Evolutionary conservation across 495 filamentous ascomycete genomes (phyloP).

Genomic region (Tuber microsphaerosporum): DNA sequence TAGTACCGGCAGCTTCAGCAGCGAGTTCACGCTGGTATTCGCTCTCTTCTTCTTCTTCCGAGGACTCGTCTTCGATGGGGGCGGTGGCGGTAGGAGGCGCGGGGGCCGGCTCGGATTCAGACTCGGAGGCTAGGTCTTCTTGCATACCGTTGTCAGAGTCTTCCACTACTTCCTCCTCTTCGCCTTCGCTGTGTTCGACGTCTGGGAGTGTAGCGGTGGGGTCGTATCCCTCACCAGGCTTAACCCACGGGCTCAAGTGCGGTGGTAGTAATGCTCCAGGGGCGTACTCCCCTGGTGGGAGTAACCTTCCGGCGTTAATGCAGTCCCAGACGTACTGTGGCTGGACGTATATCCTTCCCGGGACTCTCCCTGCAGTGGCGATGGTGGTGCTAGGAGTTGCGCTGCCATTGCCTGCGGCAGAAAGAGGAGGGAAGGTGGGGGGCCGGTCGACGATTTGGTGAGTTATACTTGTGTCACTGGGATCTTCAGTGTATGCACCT

Average conservation of each 20-base stretch:
- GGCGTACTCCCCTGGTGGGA: constrained; percentile 79
- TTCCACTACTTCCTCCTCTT: constrained; percentile 44
- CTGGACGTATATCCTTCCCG: constrained; percentile 84
- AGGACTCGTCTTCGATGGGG: constrained; percentile 40
- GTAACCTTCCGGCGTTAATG: constrained; percentile 78
- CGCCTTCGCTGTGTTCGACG: constrained; percentile 75
- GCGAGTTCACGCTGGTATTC: constrained; percentile 78
- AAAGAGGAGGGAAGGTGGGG: constrained; percentile 57
- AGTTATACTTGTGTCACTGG: constrained; percentile 78
- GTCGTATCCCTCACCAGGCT: constrained; percentile 75
- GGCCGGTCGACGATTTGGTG: constrained; percentile 93
- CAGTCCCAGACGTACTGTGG: constrained; percentile 99
- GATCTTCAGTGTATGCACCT: constrained; percentile 82
- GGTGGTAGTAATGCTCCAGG: constrained; percentile 84
- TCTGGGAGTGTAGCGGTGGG: constrained; percentile 68
- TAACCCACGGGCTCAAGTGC: constrained; percentile 94
- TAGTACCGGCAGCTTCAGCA: constrained; percentile 64
- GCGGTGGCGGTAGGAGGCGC: background rate
- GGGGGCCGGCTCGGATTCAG: constrained; percentile 44
- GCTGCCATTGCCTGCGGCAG: constrained; percentile 53
- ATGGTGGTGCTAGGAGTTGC: constrained; percentile 46
- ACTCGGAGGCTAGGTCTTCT: constrained; percentile 54
- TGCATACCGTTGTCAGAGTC: constrained; percentile 44
- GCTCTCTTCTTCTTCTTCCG: constrained; percentile 40
- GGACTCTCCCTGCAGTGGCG: constrained; percentile 57